Conservation (phyloP, 371 early-diverging fungal genomes). For the Fennellomyces sp. region DNA sequence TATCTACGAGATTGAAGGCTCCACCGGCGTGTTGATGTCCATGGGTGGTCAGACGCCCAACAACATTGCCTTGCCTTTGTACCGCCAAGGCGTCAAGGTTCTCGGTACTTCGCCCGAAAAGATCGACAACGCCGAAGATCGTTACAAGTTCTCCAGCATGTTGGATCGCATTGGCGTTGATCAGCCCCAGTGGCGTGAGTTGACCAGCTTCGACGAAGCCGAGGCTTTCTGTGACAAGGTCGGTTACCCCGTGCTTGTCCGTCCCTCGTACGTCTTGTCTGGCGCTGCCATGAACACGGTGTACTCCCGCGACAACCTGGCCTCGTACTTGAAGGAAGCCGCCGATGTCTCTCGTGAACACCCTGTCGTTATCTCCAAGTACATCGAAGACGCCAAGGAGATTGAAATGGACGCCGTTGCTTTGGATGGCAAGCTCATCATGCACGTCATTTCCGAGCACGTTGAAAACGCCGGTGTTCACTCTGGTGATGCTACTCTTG, state of each 20-base stretch:
- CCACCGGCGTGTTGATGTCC: slow-evolving; percentile 82
- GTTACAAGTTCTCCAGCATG: slow-evolving; percentile 90
- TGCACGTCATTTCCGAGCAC: slow-evolving; percentile 92
- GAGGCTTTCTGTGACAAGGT: slow-evolving; percentile 80
- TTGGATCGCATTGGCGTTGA: slow-evolving; percentile 91
- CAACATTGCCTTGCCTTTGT: slow-evolving; percentile 88
- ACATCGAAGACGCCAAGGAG: slow-evolving; percentile 91
- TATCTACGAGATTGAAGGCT: slow-evolving; percentile 85
- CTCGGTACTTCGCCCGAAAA: slow-evolving; percentile 90
- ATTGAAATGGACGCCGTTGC: slow-evolving; percentile 95
- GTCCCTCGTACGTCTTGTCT: slow-evolving; percentile 94
- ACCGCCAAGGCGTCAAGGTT: slow-evolving; percentile 70
- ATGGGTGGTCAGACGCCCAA: slow-evolving; percentile 95
- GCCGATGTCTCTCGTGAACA: slow-evolving; percentile 87
- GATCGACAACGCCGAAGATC: slow-evolving; percentile 93
- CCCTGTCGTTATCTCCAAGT: slow-evolving; percentile 94
- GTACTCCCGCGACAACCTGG: slow-evolving; percentile 71
- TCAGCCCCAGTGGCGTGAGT: slow-evolving; percentile 94
- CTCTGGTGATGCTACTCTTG: slow-evolving; percentile 95
- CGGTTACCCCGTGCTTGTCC: slow-evolving; percentile 91
- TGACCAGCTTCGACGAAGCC: slow-evolving; percentile 81
- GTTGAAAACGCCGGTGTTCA: slow-evolving; percentile 97
- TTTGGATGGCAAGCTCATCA: slow-evolving; percentile 75
- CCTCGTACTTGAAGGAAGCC: slow-evolving; percentile 77
- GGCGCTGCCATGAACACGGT: slow-evolving; percentile 98